Conservation (phyloP, 2,329 filamentous ascomycete species). For the Thielaviopsis ethacetica region DNA sequence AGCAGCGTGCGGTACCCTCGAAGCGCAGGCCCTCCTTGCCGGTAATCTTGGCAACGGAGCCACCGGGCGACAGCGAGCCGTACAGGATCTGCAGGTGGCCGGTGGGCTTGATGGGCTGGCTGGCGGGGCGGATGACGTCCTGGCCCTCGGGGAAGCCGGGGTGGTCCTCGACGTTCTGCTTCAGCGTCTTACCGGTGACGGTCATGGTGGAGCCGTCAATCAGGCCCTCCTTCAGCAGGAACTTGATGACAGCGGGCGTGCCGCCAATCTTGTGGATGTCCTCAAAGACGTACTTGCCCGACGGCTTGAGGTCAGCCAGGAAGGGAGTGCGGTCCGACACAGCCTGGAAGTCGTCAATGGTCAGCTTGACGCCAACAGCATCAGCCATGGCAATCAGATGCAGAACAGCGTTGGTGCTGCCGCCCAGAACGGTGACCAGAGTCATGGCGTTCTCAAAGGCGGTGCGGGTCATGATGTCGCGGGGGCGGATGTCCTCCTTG, state of each 20-base stretch:
- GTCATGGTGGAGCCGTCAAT: slow-evolving; percentile 68
- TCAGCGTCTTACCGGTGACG: slow-evolving; percentile 78
- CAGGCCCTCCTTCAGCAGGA: slow-evolving; percentile 67
- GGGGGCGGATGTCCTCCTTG: slow-evolving; percentile 59
- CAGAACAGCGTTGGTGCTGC: slow-evolving; percentile 73
- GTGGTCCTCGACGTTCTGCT: slow-evolving; percentile 65
- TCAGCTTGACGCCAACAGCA: slow-evolving; percentile 64
- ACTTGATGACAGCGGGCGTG: slow-evolving; percentile 73
- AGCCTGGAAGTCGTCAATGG: slow-evolving; percentile 72
- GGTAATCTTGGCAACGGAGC: slow-evolving; percentile 84
- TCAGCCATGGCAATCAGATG: slow-evolving; percentile 75
- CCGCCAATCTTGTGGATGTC: slow-evolving; percentile 75
- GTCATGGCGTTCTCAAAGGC: slow-evolving; percentile 80
- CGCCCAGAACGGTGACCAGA: slow-evolving; percentile 65
- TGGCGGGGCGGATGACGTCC: slow-evolving; percentile 62
- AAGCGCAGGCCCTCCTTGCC: slow-evolving; percentile 83
- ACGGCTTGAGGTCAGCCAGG: slow-evolving; percentile 70
- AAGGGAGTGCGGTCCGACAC: slow-evolving; percentile 67
- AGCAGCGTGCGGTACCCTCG: slow-evolving; percentile 64
- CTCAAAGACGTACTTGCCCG: slow-evolving; percentile 75
- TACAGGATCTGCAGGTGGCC: slow-evolving; percentile 81
- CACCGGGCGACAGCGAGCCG: slow-evolving; percentile 70
- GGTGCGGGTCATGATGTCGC: slow-evolving; percentile 62
- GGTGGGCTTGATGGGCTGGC: slow-evolving; percentile 71
- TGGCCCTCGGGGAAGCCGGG: slow-evolving; percentile 62